These are phyloP conservation scores for Yamadazyma friedrichii DNA, from an alignment of 1,139 yeast genomes.

Conservation along the genomic window DNA sequence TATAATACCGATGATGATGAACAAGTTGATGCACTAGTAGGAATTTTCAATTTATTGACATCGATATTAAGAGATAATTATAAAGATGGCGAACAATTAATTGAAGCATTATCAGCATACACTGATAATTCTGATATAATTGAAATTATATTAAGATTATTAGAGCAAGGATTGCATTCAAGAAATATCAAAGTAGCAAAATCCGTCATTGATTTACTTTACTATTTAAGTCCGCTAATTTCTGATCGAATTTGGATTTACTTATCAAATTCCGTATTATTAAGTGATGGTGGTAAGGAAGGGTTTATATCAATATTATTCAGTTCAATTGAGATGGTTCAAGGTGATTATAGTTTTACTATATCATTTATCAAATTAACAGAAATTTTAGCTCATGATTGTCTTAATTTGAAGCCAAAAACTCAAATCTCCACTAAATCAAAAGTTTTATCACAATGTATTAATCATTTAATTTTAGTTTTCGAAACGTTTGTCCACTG, in stretches of 20 bases:
- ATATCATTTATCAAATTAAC: constrained; percentile 56
- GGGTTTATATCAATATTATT: constrained; percentile 63
- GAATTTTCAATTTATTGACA: constrained; percentile 52
- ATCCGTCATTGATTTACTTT: constrained; percentile 51
- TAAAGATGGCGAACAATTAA: constrained; percentile 35
- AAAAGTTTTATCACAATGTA: constrained; percentile 55
- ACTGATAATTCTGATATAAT: constrained; percentile 68
- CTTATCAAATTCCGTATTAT: constrained; percentile 61
- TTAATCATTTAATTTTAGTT: constrained; percentile 57
- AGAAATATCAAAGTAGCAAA: constrained; percentile 50
- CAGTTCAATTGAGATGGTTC: constrained; percentile 72
- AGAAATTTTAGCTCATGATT: constrained; percentile 52
- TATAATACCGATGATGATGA: constrained; percentile 34
- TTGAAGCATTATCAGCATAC: constrained; percentile 58
- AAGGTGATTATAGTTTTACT: constrained; percentile 66
- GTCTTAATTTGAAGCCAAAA: constrained; percentile 42
- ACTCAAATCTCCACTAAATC: constrained; percentile 23
- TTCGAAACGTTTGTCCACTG: constrained; percentile 77
- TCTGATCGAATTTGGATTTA: constrained; percentile 81
- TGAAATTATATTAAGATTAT: constrained; percentile 61
- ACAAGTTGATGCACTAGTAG: constrained; percentile 39
- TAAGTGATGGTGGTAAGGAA: constrained; percentile 67
- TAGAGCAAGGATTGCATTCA: constrained; percentile 66
- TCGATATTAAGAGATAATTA: constrained; percentile 45
- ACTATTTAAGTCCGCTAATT: constrained; percentile 45